A percentile compares a stretch with the other conserved stretches of the same genome.
phyloP scores from a whole-genome alignment of 2,329 filamentous ascomycete genomes.

The Acarospora socialis region DNA sequence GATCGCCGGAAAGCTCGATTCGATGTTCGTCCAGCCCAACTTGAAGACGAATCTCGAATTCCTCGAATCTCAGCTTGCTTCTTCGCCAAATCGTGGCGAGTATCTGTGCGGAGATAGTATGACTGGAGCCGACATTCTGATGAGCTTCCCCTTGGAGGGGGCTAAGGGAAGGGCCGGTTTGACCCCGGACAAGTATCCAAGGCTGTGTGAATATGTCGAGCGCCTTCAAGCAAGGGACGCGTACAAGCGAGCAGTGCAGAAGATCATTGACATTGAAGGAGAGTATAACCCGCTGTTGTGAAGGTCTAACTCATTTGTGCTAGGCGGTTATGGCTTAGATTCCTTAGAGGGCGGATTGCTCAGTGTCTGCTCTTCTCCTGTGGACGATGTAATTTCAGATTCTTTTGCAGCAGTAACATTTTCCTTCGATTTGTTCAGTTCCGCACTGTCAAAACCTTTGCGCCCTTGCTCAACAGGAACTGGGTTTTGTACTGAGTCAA shows the following conservation, averaged over 20 bases:
- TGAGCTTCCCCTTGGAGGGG: constrained; percentile 32
- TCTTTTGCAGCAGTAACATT: no score
- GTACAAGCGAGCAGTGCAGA: constrained; percentile 26
- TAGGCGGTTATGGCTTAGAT: no score
- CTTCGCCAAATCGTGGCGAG: constrained; percentile 24
- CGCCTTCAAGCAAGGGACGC: constrained; percentile 23
- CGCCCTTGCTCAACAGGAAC: no score
- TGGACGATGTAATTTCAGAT: no score
- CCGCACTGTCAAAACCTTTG: no score
- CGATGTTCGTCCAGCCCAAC: constrained; percentile 27
- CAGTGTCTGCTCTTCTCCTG: no score
- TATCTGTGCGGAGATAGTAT: constrained; percentile 31
- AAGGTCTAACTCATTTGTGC: no score
- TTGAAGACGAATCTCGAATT: constrained; percentile 29
- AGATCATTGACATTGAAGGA: constrained; percentile 29
- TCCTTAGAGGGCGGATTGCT: no score
- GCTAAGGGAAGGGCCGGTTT: constrained; percentile 21
- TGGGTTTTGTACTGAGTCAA: no score
- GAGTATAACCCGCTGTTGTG: constrained; percentile 8
- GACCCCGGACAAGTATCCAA: constrained; percentile 24
- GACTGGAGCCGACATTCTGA: constrained; percentile 32
- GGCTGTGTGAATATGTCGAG: constrained; percentile 23
- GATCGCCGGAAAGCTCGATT: constrained; percentile 34
- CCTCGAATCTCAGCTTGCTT: constrained; percentile 30
- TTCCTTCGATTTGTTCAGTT: no score